Base-by-base conservation (phyloP, 495 filamentous ascomycete genomes). In the Talaromyces nanjingensis region DNA sequence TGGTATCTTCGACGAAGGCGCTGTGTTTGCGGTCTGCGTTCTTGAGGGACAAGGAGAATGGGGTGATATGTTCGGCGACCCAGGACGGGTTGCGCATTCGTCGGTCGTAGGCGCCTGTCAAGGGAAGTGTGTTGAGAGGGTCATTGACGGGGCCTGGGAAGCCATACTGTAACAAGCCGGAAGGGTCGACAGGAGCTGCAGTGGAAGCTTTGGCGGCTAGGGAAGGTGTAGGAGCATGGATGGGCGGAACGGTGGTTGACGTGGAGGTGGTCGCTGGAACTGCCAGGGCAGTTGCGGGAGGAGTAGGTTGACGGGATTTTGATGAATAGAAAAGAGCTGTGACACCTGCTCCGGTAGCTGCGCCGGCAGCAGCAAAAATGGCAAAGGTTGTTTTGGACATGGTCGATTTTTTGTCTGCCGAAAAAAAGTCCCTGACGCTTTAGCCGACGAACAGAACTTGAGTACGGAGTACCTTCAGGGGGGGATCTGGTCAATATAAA, bases 21-120 rank as follows among this genome's bases (percentile, higher is more conserved):
- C 86, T 90, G 81, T 94, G 83, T 72, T 89, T 88, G 69, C 94
- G 87, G 80, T 98, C 92, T 62, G 85, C 94, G 67, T 89, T 83
- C 65, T 86, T 86, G 24, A 79, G 69, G 3, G 87, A 79, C 5
- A 98, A 84, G 0, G 93, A 97, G 25, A 83, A 81, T n/a, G 92
- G 87, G 0, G 94, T 98, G 76, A 98, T 96, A 81, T 98, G 94
- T 78, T 98, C 94, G 61, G 87, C 92, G 7, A 97, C 94, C 94
- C 94, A 98, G 72, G 87, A 76, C 2, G 94, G 94, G 72, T 98
- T 98, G 68, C 92, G 89, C 60, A 88, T 90, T 63, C 93, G 90
- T 9, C 94, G 90, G 75, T 98, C 93, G 80, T 87, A 98, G 69
- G 89, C 87, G 29, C 92, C 96, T 65, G 92, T 81, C 39, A 96